Base-by-base conservation (phyloP, 2,329 filamentous ascomycete species). In the Pestalotiopsis sp. region DNA sequence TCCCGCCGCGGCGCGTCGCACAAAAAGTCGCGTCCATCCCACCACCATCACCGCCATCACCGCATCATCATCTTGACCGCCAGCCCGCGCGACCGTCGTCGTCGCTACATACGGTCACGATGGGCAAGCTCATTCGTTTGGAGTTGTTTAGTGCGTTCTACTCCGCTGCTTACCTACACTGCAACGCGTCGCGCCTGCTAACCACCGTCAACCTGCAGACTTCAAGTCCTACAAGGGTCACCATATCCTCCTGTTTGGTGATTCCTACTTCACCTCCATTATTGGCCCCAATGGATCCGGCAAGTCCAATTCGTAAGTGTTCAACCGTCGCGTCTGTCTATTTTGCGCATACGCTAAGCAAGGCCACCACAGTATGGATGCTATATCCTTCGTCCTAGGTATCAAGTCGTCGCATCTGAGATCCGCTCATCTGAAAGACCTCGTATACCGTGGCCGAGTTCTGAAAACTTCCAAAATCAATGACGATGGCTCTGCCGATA, bases 171-270 rank as follows among this genome's bases (percentile, higher is more conserved):
- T 14, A 66, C 74, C 73, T 62, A 67, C 68, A 59, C 59, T 13
- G 69, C 66, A 41, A 36, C 45, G 45, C 45, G 45, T 52, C 62
- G 27, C 59, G 59, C 59, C 58, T 25, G 12, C 27, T 64, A 67
- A 65, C 69, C 73, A 77, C 60, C 74, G 81, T 63, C 68, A 60
- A 52, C 6, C 25, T 63, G 36, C 77, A 96, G 93, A 99, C 85
- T 99, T 99, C 90, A 99, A 99, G 85, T 98, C 96, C 75, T 99
- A 99, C 86, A 97, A 97, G 82, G 96, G 95, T 69, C 95, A 98
- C 77, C 96, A 99, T 84, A 91, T 90, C 70, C 90, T 99, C 59
- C 89, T 98, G 66, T 98, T 99, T 77, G 95, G 95, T 77, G 95
- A 99, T 84, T 97, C 95, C 2, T 98, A 98, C 83, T 99, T 99